These are phyloP conservation scores for Blastomyces silverae DNA, from an alignment of 2,329 filamentous ascomycete genomes.

Conservation along the genomic window DNA sequence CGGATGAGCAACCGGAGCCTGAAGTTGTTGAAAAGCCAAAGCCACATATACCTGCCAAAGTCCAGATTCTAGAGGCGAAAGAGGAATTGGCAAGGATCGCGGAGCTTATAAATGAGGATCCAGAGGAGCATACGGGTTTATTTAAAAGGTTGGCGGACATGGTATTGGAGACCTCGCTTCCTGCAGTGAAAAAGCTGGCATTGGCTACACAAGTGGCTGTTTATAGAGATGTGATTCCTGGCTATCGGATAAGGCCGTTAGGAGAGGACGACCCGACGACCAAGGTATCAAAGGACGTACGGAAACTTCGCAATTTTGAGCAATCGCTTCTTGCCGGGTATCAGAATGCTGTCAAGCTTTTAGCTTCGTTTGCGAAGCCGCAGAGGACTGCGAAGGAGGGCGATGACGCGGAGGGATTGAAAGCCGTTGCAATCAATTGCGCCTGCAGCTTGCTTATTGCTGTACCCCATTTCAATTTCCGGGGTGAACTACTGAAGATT, in stretches of 20 bases:
- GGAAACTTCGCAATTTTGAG: constrained; percentile 74
- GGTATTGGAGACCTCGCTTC: constrained; percentile 58
- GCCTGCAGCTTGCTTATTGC: constrained; percentile 71
- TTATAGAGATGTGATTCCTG: constrained; percentile 93
- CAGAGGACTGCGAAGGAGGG: constrained; percentile 33
- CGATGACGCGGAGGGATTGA: constrained; percentile 44
- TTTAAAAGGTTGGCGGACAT: constrained; percentile 73
- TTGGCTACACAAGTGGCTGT: constrained; percentile 81
- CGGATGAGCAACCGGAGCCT: constrained; percentile 49
- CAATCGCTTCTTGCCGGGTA: constrained; percentile 81
- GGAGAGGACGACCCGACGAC: constrained; percentile 65
- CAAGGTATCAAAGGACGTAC: constrained; percentile 88
- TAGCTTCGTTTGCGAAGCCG: constrained; percentile 61
- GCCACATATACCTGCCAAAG: constrained; percentile 62
- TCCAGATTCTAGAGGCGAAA: constrained; percentile 80
- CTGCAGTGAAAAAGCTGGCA: constrained; percentile 75
- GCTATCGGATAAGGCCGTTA: constrained; percentile 83
- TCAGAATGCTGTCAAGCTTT: constrained; percentile 70
- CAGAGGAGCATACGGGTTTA: constrained; percentile 76
- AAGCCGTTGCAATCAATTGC: constrained; percentile 74
- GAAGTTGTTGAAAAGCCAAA: constrained; percentile 46
- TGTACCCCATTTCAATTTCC: constrained; percentile 97
- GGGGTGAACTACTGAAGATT: constrained; percentile 78
- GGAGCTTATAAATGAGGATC: constrained; percentile 75
- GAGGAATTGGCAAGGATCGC: constrained; percentile 86